Base-by-base conservation (phyloP, 305 asterid species). In the Solanum hybrid region DNA sequence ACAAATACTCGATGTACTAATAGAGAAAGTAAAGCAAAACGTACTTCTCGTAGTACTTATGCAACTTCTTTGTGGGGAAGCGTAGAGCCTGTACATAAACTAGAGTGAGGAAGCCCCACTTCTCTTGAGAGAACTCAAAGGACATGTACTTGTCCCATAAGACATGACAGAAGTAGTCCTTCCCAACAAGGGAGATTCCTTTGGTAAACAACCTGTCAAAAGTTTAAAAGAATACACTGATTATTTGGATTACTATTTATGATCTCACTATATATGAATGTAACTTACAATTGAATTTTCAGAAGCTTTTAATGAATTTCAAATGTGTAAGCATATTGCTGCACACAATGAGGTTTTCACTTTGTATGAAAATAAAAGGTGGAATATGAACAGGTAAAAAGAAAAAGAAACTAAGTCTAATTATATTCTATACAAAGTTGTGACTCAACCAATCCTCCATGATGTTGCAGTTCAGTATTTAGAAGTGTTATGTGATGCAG, bases 111-210 rank as follows among this genome's bases (percentile, higher is more conserved):
- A 92, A 93, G 76, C 90, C 92, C 99, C 98, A 97, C 66, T 97
- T 94, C 90, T 94, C 94, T 88, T 90, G 96, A 89, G 89, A 90
- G 89, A 93, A 94, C 90, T 96, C 99, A 93, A 93, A 96, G 90
- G 93, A 93, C 93, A 97, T 89, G 94, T 97, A 97, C 90, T 91
- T 94, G 93, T 95, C 98, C 99, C 99, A 97, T 56, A 97, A 89
- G 82, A 90, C 94, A 90, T 95, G 98, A 91, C 96, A 95, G 91
- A 90, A 91, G 93, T 96, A 97, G 93, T 95, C 98, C 89, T 91
- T 96, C 88, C 95, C 98, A 86, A 97, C 98, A 93, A 93, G 94
- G 84, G 97, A 90, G 78, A 95, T 31, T 89, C 95, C 98, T 92
- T 96, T 95, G 91, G 92, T 91, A 92, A 96, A 96, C 89, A 97